Base-by-base conservation (phyloP, 768 basidiomycete species). In the Podaxis rugospora region DNA sequence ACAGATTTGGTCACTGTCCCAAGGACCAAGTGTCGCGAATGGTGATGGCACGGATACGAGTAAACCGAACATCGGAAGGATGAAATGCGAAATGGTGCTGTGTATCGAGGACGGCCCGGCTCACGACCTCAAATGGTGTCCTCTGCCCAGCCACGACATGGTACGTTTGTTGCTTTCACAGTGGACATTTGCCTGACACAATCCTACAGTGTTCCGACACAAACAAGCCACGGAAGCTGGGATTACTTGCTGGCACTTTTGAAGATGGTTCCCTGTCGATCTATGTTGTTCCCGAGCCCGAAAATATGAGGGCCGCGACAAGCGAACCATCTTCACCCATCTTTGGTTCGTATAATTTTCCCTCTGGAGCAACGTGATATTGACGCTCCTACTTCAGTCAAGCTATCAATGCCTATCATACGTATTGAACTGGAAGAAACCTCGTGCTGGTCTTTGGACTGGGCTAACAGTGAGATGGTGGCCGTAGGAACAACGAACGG, bases 61-160 rank as follows among this genome's bases (percentile, higher is more conserved):
- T 3, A 32, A 52, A 5, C 37, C 51, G 32, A 59, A 64, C 23
- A 51, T 62, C 0, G 86, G 86, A 0, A 72, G 77, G 58, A 81
- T 92, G 78, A 76, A 69, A 16, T 96, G 95, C 64, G 94, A 93
- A 69, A 80, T 97, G 80, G 87, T 95, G 1, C 67, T 98, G 0
- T 95, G 94, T 63, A 65, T 93, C 7, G 88, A 95, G n/a, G 78
- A 80, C 18, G 94, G 95, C 0, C 83, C 90, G 3, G 90, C 87
- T 2, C 83, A 86, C 65, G 89, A 92, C 53, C 69, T 95, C 13
- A 93, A 89, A 73, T 98, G 96, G 95, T 95, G 95, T 71, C 96
- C 96, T 2, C 70, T 94, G 28, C 94, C 95, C 0, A 85, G 89
- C 16, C 84, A 92, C 65, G 92, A 93, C 63, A 63, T 67, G 42